Conservation (phyloP, 306 rosid genomes). For the Inga leiocalycina region DNA sequence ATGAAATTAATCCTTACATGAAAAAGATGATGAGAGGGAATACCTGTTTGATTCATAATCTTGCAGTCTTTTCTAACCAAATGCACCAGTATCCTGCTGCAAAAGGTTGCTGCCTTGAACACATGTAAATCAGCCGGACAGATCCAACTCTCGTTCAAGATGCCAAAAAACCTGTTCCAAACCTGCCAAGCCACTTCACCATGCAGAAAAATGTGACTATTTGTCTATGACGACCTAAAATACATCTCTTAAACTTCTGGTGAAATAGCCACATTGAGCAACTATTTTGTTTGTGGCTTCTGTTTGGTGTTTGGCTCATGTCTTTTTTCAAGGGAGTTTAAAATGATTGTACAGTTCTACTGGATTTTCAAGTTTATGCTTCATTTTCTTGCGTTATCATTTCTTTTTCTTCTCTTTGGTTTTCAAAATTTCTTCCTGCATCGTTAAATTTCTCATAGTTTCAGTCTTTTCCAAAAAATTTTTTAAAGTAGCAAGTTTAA, state of each 20-base stretch:
- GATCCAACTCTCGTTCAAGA: not conserved
- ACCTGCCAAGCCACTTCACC: not conserved
- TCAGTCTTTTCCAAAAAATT: not conserved
- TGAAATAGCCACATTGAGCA: not conserved
- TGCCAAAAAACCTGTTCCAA: not conserved
- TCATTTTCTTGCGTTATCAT: not conserved
- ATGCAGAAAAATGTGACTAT: not conserved
- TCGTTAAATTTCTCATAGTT: not conserved
- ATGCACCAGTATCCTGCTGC: not conserved
- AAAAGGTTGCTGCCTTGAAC: not conserved
- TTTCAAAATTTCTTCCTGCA: not conserved
- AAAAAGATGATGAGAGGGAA: not conserved
- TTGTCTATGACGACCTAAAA: not conserved
- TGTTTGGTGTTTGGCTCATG: not conserved
- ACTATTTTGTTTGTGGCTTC: not conserved
- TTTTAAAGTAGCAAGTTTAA: slow-evolving; percentile 5
- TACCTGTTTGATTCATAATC: not conserved
- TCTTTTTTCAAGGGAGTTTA: not conserved
- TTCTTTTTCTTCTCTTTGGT: not conserved
- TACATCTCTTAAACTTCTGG: not conserved
- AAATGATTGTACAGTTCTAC: not conserved
- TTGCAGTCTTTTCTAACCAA: not conserved
- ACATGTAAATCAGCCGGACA: not conserved
- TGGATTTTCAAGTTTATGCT: not conserved
- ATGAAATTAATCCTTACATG: not conserved